Conservation (phyloP, 768 basidiomycete genomes). For the Amanita rimosa region DNA sequence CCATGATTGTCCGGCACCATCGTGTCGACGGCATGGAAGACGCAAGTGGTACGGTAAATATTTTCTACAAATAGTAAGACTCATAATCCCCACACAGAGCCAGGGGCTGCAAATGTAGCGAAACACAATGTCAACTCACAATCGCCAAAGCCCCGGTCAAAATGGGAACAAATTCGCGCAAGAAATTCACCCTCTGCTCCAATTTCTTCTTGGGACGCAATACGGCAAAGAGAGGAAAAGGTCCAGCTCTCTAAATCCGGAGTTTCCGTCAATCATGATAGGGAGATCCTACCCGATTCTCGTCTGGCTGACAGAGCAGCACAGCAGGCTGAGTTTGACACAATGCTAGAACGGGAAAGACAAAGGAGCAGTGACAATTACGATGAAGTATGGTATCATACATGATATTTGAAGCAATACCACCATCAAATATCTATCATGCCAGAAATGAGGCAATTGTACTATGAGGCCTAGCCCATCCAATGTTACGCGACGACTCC, state of each 20-base stretch:
- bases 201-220: constrained; percentile 55
- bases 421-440: not conserved
- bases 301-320: constrained; percentile 21
- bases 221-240: constrained; percentile 49
- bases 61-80: not conserved
- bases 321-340: constrained; percentile 50
- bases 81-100: not conserved
- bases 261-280: constrained; percentile 1
- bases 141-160: constrained; percentile 19
- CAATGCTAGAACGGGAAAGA: constrained; percentile 47
- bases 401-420: constrained; percentile 8
- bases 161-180: constrained; percentile 60
- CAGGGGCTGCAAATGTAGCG: not conserved
- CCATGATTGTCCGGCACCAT: constrained; percentile 18
- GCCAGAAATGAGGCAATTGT: not conserved
- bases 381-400: constrained; percentile 6
- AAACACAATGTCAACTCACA: not conserved
- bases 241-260: constrained; percentile 13
- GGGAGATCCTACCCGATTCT: constrained; percentile 6
- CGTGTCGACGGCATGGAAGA: constrained; percentile 1
- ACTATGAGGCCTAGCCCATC: not conserved
- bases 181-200: constrained; percentile 30
- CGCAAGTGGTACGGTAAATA: not conserved
- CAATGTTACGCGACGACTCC: not conserved
- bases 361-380: constrained; percentile 17